A percentile compares a stretch with the other conserved stretches of the same genome.
Evolutionary conservation across 345 rosid genomes (phyloP).

Genomic region (Excoecaria cochinchinensis): DNA sequence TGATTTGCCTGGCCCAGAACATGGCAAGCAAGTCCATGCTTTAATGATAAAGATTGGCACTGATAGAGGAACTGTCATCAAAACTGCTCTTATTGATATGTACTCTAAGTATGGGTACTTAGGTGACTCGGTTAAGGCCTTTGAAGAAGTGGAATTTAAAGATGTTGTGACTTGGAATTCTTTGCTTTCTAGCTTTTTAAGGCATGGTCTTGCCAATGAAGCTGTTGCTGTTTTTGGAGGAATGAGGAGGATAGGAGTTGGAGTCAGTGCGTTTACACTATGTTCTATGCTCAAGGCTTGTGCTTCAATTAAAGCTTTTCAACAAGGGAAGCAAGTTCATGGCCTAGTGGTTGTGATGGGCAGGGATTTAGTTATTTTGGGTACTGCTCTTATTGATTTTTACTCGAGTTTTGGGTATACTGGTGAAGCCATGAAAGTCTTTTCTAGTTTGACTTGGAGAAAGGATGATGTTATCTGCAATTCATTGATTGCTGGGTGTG

Average conservation of each 20-base stretch:
- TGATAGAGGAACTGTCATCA: constrained; percentile 50
- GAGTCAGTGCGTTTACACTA: constrained; percentile 66
- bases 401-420: constrained; percentile 52
- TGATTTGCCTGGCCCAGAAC: constrained; percentile 36
- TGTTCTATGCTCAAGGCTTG: constrained; percentile 71
- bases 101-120: constrained; percentile 58
- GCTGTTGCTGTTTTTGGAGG: constrained; percentile 53
- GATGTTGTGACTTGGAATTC: constrained; percentile 80
- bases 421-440: constrained; percentile 60
- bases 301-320: constrained; percentile 44
- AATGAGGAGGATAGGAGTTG: constrained; percentile 52
- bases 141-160: constrained; percentile 48
- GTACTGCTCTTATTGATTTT: constrained; percentile 70
- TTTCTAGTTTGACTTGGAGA: constrained; percentile 29
- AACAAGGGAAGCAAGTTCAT: constrained; percentile 76
- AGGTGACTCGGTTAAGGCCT: constrained; percentile 47
- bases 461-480: constrained; percentile 57
- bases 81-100: constrained; percentile 71
- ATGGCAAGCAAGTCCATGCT: constrained; percentile 73
- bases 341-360: constrained; percentile 61
- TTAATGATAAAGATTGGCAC: constrained; percentile 60
- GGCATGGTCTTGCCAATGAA: constrained; percentile 48
- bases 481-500: constrained; percentile 66
- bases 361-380: constrained; percentile 63
- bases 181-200: constrained; percentile 60